Evolutionary conservation across 352 stramenopile species (phyloP).

Genomic region (Aphanomyces euteiches): DNA sequence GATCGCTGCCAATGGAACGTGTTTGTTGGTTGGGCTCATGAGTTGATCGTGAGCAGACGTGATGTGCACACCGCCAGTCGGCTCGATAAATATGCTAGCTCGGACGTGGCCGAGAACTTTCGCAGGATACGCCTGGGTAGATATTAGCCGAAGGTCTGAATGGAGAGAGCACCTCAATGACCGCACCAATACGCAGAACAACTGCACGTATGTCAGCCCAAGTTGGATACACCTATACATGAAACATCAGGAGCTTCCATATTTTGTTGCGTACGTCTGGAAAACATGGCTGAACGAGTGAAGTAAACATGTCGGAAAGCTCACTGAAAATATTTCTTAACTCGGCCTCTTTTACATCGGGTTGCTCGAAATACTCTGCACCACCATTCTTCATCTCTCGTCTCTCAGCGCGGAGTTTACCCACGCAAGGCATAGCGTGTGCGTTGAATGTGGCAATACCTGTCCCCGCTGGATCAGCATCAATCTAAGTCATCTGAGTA

Average conservation of each 20-base stretch:
- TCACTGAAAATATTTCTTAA: conserved; percentile 53
- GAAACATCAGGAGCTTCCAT: background rate
- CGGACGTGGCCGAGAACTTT: conserved; percentile 48
- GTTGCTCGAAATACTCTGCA: conserved; percentile 67
- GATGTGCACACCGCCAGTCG: conserved; percentile 58
- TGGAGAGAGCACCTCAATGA: conserved; percentile 53
- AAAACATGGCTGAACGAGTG: conserved; percentile 16
- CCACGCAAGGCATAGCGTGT: conserved; percentile 51
- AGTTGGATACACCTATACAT: conserved; percentile 53
- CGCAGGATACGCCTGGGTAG: conserved; percentile 42
- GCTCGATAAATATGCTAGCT: conserved; percentile 76
- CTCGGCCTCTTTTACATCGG: conserved; percentile 54
- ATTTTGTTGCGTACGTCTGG: conserved; percentile 5
- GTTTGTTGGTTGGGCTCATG: conserved; percentile 33
- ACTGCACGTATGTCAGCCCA: conserved; percentile 58
- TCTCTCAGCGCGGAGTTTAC: conserved; percentile 60
- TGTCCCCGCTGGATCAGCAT: conserved; percentile 66
- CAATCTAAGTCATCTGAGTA: conserved; percentile 36
- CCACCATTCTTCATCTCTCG: conserved; percentile 32
- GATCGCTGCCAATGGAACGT: conserved; percentile 51
- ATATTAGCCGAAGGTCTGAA: background rate
- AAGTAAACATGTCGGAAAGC: conserved; percentile 46
- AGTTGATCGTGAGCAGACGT: conserved; percentile 69
- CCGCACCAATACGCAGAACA: conserved; percentile 64
- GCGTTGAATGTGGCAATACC: conserved; percentile 67